Evolutionary conservation across 345 rosid species (phyloP).

Genomic region (Eucalyptus cloeziana): DNA sequence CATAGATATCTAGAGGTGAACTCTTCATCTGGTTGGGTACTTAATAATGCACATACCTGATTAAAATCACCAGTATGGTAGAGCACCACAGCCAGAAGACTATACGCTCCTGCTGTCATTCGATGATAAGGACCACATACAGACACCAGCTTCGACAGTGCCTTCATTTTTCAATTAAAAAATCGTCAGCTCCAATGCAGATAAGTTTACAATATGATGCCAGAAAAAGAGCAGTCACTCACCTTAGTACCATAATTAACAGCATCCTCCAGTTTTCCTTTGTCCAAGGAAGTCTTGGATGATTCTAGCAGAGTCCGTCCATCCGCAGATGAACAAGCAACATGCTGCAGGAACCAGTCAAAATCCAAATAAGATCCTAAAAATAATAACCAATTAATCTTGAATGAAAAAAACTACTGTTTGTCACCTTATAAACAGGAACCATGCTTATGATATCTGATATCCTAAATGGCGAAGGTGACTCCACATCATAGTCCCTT

Average conservation of each 20-base stretch:
- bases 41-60: constrained; percentile 40
- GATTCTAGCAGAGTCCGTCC: constrained; percentile 86
- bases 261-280: constrained; percentile 97
- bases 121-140: constrained; percentile 99
- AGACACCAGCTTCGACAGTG: constrained; percentile 79
- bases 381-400: neutral
- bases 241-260: constrained; percentile 91
- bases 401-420: neutral
- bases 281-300: constrained; percentile 90
- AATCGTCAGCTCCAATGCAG: neutral
- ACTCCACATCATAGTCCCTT: constrained; percentile 83
- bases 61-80: constrained; percentile 97
- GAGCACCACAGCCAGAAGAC: constrained; percentile 94
- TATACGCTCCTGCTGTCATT: constrained; percentile 96
- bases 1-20: neutral
- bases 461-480: constrained; percentile 63
- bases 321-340: constrained; percentile 96
- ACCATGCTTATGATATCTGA: constrained; percentile 79
- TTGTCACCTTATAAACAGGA: constrained; percentile 82
- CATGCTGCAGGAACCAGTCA: constrained; percentile 45
- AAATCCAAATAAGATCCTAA: neutral
- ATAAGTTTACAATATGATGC: neutral
- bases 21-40: neutral
- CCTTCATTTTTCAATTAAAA: constrained; percentile 31
- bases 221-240: neutral